Base-by-base conservation (phyloP, 805 yeast genomes). In the Ogataea neopini region DNA sequence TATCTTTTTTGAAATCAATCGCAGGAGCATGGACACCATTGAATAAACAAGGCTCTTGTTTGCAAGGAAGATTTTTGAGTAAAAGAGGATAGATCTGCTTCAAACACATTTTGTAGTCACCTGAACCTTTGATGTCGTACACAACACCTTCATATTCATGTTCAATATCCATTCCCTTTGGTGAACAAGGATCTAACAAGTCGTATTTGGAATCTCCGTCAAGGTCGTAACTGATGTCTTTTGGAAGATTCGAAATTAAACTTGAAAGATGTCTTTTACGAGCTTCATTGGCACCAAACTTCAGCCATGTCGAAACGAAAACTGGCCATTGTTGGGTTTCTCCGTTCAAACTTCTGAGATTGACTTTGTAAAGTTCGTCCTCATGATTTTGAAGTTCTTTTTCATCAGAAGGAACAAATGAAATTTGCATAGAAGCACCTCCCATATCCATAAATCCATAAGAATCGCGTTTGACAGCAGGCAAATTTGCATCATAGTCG, bases 381-480 rank as follows among this genome's bases (percentile, higher is more conserved):
- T 69, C 63, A 63, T 89, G 96, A 52, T 76, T 76, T 20, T 63
- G 67, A 6, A 85, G 66, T 51, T 88, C 90, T n/a, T 76, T 71
- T 3, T 59, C 52, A 34, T 76, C 74, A 3, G 82, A 76, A 0
- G 97, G 97, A 7, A 87, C 90, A 74, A 91, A 94, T 7, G 98
- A 96, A 18, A 94, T 80, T 62, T 94, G 99, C 0, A 97, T 89
- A 1, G 97, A 89, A 0, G 99, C 99, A 11, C 99, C 99, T 13
- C 99, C 99, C 99, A 94, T 94, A 66, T 94, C 99, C 92, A 94
- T 86, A 58, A 94, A 92, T 4, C 99, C 99, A 54, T 78, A 84
- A 0, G 96, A 82, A 2, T 66, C 61, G 9, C 62, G 64, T 2
- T 52, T 45, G 6, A 56, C 52, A 3, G 53, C 59, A 3, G 68